phyloP scores from a whole-genome alignment of 2,329 filamentous ascomycete genomes.

The Epichloe amarillans region DNA sequence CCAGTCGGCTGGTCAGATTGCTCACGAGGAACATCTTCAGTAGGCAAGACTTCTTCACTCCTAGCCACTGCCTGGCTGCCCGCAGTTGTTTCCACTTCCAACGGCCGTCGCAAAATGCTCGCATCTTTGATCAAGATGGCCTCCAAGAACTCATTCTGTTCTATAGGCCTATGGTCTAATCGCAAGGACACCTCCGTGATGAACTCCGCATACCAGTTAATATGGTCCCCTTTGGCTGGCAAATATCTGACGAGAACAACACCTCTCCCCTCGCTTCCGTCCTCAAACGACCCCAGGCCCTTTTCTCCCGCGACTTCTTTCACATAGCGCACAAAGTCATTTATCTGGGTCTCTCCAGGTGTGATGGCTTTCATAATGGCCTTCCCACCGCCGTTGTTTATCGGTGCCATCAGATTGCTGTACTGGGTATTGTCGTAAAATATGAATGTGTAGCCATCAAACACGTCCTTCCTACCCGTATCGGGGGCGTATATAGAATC shows the following conservation, averaged over 20 bases:
- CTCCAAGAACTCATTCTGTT: constrained; percentile 85
- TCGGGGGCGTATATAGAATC: constrained; percentile 62
- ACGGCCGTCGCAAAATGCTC: constrained; percentile 52
- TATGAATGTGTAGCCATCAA: constrained; percentile 78
- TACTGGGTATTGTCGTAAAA: constrained; percentile 70
- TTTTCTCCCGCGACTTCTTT: constrained; percentile 64
- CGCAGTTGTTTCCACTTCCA: constrained; percentile 34
- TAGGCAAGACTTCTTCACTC: background rate
- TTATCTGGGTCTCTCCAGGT: constrained; percentile 49
- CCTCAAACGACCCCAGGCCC: constrained; percentile 49
- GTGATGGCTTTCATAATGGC: constrained; percentile 52
- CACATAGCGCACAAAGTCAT: constrained; percentile 69
- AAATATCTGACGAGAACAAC: constrained; percentile 68
- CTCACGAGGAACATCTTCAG: constrained; percentile 1
- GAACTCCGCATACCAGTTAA: constrained; percentile 58
- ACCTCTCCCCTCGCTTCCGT: constrained; percentile 51
- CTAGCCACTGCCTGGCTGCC: constrained; percentile 10
- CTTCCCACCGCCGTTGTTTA: constrained; percentile 74
- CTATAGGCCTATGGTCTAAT: constrained; percentile 69
- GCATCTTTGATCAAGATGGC: constrained; percentile 75
- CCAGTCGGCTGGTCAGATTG: constrained; percentile 5
- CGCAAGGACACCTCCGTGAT: constrained; percentile 54
- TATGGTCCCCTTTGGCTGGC: constrained; percentile 38
- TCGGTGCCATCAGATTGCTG: constrained; percentile 57
- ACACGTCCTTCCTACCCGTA: constrained; percentile 51